These are phyloP conservation scores for Rhytidhysteron rufulum DNA, from an alignment of 2,329 filamentous ascomycete genomes.

Conservation along the genomic window DNA sequence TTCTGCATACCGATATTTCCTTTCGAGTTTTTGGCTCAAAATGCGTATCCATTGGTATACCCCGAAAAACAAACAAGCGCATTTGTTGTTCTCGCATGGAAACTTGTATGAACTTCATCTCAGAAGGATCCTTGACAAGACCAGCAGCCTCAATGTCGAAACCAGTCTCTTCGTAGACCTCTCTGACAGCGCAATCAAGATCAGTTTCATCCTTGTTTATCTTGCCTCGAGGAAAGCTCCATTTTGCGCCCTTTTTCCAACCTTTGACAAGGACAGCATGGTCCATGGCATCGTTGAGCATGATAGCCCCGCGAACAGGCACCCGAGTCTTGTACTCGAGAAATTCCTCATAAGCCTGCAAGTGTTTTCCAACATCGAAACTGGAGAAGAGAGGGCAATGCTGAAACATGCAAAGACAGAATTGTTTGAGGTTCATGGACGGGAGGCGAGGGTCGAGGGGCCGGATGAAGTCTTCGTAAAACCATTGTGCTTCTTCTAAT, in stretches of 20 bases:
- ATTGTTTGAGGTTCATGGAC: conserved; percentile 77
- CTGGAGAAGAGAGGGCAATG: conserved; percentile 85
- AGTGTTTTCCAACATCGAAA: conserved; percentile 73
- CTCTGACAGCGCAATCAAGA: conserved; percentile 85
- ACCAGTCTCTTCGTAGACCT: conserved; percentile 95
- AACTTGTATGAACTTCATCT: conserved; percentile 80
- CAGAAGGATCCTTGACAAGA: conserved; percentile 64
- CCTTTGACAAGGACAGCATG: conserved; percentile 90
- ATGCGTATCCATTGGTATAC: conserved; percentile 78
- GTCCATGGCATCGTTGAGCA: conserved; percentile 94
- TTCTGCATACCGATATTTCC: too few species aligned
- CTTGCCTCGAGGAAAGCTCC: conserved; percentile 96
- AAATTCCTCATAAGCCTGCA: conserved; percentile 85
- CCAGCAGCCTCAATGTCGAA: conserved; percentile 75
- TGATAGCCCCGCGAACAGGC: conserved; percentile 87
- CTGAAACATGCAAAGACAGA: conserved; percentile 87
- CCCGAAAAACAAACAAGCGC: conserved; percentile 84
- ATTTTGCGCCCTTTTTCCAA: conserved; percentile 94
- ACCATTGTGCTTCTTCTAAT: conserved; percentile 99
- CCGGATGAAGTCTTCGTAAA: conserved; percentile 98
- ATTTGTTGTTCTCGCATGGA: conserved; percentile 92
- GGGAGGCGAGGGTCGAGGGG: conserved; percentile 78
- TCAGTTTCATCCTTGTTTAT: conserved; percentile 98
- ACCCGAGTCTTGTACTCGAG: conserved; percentile 91
- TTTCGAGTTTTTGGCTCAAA: conserved; percentile 92